Evolutionary conservation across 306 rosid species (phyloP), one percentile per base, ranked within the genome.

Genomic region (Acmispon strigosus): DNA sequence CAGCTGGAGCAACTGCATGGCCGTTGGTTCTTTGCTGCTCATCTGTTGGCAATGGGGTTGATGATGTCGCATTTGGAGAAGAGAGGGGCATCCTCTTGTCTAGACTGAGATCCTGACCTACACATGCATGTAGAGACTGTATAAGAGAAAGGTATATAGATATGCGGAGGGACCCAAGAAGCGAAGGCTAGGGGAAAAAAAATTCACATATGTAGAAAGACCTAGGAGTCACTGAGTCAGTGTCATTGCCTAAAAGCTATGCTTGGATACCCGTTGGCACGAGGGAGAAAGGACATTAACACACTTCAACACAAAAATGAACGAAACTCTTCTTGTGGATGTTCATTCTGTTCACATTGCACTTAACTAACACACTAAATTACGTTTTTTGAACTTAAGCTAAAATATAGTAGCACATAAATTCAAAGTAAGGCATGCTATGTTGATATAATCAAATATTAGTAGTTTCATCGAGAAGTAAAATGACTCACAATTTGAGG

Each of bases 101-200:
- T 51, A 83, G 86, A 69, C 83, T 74, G 19, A 90, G 88, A 82
- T 87, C 98, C 81, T 83, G 79, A 83, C 98, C 98, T 93, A 77
- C 78, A 84, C 18, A 68, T 56, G 74, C 66, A 58, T 41, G 66
- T 49, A 66, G 55, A 76, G 11, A 9, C 47, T 48, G 11, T 54
- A 48, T 18, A 15, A 67, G 67, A 39, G 22, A 55, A 61, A 34
- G 20, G 41, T n/a, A 7, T 9, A 37, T 10, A 55, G 34, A 59
- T 22, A 39, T 49, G 7, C 44, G 36, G 34, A 27, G 29, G 55
- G 55, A 24, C 4, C 1, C 27, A 15, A 9, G 44, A 29, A 14
- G 29, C 15, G 3, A 32, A 56, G 44, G 69, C 53, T 13, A 47
- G 72, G 47, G 42, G 37, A 62, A 27, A 27, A 2, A 27, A 0